Conservation (phyloP, 768 basidiomycete genomes). For the Lentinus brumalis region DNA sequence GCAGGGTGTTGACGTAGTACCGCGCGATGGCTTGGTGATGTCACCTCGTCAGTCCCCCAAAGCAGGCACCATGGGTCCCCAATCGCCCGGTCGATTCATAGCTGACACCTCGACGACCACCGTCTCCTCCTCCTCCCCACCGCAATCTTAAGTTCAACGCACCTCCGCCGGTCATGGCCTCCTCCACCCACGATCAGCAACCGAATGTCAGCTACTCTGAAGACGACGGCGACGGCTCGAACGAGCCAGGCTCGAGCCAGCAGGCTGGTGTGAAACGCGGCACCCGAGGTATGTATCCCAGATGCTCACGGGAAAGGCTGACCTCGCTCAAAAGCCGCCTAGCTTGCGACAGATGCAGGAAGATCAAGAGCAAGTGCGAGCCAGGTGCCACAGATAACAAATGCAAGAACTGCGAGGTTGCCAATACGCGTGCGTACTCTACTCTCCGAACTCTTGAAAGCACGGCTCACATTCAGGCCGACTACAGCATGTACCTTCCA, state of each 20-base stretch:
- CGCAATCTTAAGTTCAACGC: too few relatives aligned
- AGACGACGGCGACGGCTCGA: slow-evolving; percentile 24
- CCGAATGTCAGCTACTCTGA: slow-evolving; percentile 1
- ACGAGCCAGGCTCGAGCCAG: slow-evolving; percentile 19
- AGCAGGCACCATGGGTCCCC: neutral
- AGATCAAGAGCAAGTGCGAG: slow-evolving; percentile 88
- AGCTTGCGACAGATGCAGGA: slow-evolving; percentile 89
- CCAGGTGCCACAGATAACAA: slow-evolving; percentile 61
- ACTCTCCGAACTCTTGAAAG: neutral
- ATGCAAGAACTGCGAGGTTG: slow-evolving; percentile 58
- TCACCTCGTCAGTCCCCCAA: neutral
- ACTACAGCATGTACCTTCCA: slow-evolving; percentile 47
- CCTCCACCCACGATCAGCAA: slow-evolving; percentile 4
- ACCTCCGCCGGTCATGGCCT: slow-evolving; percentile 1
- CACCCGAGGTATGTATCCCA: slow-evolving; percentile 23
- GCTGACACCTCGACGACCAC: neutral
- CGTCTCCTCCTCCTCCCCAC: neutral
- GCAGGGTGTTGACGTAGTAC: neutral
- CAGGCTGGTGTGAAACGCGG: slow-evolving; percentile 22
- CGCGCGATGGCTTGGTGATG: slow-evolving; percentile 4
- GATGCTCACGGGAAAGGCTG: neutral
- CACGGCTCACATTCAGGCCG: slow-evolving; percentile 16
- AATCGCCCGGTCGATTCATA: neutral
- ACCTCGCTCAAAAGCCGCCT: neutral
- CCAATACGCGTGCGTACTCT: slow-evolving; percentile 29